Evolutionary conservation across 176 grass and related monocot genomes (phyloP), one percentile per base, ranked within the genome.

Genomic region (Elymus sibiricus): DNA sequence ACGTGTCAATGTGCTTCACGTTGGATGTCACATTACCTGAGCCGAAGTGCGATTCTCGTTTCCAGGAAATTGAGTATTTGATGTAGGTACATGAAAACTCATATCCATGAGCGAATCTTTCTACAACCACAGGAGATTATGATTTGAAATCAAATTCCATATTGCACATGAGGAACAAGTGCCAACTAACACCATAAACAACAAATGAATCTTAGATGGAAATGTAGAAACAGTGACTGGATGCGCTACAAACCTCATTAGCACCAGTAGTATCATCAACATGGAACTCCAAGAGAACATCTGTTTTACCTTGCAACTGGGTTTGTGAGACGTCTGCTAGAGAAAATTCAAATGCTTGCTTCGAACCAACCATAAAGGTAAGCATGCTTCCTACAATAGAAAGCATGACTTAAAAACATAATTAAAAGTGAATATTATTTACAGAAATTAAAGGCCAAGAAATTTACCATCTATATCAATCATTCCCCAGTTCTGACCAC

Each of bases 261-360:
- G 90, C 97, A 78, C 97, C 94, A 80, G 97, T 99, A 90, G 94
- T 99, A 85, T 99, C 97, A 85, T 99, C 97, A 49, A 93, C 82
- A 87, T 99, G 97, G 74, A 99, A 93, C 86, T 99, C 97, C 76
- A 99, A 93, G 73, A 93, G 91, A 76, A 94, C 94, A 88, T 99
- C 97, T 62, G 94, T 99, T 91, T 99, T 99, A 29, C 97, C 97
- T 90, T 99, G 97, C 85, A 96, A 87, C 79, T 99, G 97, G 22
- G 94, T 99, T 88, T 99, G 97, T 38, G 97, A 90, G 37, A 99
- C 97, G 73, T 99, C 97, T 77, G 97, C 77, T 88, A 99, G 77
- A 77, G 90, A 96, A 65, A 96, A 86, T 72, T 99, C 97, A 96
- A 99, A 99, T 85, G 97, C 94, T 91, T 93, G 97, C 85, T 96